Base-by-base conservation (phyloP, 1,284 basidiomycete species). In the Boletus sp. region DNA sequence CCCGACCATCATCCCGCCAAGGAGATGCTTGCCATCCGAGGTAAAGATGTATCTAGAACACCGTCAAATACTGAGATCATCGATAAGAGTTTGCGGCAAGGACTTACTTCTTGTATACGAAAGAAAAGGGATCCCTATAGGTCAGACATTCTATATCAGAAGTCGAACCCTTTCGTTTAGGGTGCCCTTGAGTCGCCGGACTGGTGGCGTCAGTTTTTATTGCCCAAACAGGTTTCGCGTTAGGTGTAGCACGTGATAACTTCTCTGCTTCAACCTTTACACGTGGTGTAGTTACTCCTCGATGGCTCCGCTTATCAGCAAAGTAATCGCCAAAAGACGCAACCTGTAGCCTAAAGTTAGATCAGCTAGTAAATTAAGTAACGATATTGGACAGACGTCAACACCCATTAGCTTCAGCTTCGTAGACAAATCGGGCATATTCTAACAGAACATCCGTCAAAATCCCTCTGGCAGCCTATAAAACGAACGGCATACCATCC, bases 1-100 rank as follows among this genome's bases (percentile, higher is more conserved):
- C 2, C 87, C 87, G 13, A 90, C 79, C 85, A 90, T 88, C 78
- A 88, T 88, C 2, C 87, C 87, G 8, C 87, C 87, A 5, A 91
- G 66, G 4, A 91, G 69, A 55, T 85, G 77, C 62, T 82, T 82
- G 16, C 87, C 87, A 60, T 89, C 84, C 9, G 74, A 74, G n/a
- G 77, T 84, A 62, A 90, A 90, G 46, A 89, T 79, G 59, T 87
- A 79, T 52, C 71, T 73, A 44, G 3, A 27, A 10, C 25, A 23
- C 32, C 26, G 14, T 12, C 42, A 25, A 14, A 38, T 2, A 20
- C 4, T 46, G 25, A 52, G 26, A 26, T 14, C 26, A 36, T 14
- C 7, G 2, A 17, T 30, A 25, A 25, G 14, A 32, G 4, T 30
- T 3, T 27, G 8, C 13, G 7, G 4, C 5, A 19, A 25, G 4